Base-by-base conservation (phyloP, 2,329 filamentous ascomycete species). In the Erysiphe neolycopersici region DNA sequence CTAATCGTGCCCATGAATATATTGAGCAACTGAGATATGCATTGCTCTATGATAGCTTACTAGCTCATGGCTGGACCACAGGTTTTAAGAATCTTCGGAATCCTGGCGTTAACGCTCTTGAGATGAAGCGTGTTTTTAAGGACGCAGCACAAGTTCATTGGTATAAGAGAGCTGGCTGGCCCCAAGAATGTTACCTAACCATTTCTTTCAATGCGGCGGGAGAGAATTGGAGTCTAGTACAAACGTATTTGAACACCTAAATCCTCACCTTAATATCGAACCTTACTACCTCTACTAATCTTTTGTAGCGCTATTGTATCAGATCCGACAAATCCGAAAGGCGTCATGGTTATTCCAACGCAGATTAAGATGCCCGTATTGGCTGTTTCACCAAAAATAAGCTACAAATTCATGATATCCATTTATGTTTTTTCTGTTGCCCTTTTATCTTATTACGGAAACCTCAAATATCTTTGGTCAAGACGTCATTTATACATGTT, bases 181-280 rank as follows among this genome's bases (percentile, higher is more conserved):
- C 66, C 10, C 56, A 68, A 13, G 63, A 69, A 43, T 93, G 82
- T 80, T 71, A 76, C 48, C 61, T 91, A 35, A 74, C 76, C 49
- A 67, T 79, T 39, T 73, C 73, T 43, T 67, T 83, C 56, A 75
- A 76, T 55, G 65, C 79, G 54, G 66, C 68, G 53, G 80, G 81
- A 43, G 80, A 89, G 55, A 68, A 68, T 47, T 92, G 81, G 80
- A 85, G 77, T 73, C 62, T 85, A 47, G 63, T 82, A 44, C 68
- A 77, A 58, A 58, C 71, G 67, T 74, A 49, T 45, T 51, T 48
- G 42, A 10, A 14, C 38, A 10, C 19, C 17, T 14, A 11, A 26
- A 22, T 14, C 13, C 13, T 22, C 1, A 17, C 16, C 29, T 32
- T 33, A 13, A 5, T 14, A 18, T 22, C 5, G 18, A 18, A 38